Evolutionary conservation across 2,329 filamentous ascomycete genomes (phyloP).

Genomic region (Teratosphaeria nubilosa): DNA sequence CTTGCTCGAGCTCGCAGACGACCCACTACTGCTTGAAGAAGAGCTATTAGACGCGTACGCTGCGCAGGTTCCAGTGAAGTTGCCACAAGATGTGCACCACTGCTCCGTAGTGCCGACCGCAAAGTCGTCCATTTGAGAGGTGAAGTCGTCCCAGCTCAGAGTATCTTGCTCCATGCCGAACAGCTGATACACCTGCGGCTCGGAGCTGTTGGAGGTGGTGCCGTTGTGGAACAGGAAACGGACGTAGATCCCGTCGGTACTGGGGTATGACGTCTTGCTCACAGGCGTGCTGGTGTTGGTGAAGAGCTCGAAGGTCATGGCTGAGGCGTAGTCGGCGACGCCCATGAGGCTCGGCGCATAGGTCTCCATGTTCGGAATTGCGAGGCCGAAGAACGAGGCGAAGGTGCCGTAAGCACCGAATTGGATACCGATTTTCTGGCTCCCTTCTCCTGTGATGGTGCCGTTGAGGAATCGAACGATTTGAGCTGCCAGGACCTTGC

Average conservation of each 20-base stretch:
- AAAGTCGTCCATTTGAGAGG: slow-evolving; percentile 52
- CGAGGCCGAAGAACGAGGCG: slow-evolving; percentile 51
- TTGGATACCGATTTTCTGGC: slow-evolving; percentile 40
- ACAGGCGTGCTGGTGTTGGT: slow-evolving; percentile 39
- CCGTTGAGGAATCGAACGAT: slow-evolving; percentile 35
- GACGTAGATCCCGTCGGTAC: slow-evolving; percentile 42
- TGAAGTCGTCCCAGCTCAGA: slow-evolving; percentile 62
- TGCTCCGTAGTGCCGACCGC: slow-evolving; percentile 52
- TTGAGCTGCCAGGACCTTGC: slow-evolving; percentile 39
- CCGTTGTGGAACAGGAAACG: slow-evolving; percentile 56
- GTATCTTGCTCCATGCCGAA: slow-evolving; percentile 47
- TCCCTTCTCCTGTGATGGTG: slow-evolving; percentile 29
- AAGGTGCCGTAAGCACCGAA: slow-evolving; percentile 55
- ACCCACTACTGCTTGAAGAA: slow-evolving; percentile 12
- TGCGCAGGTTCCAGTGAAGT: slow-evolving; percentile 57
- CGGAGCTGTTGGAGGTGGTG: slow-evolving; percentile 36
- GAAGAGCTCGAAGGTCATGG: slow-evolving; percentile 67
- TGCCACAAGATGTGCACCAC: slow-evolving; percentile 72
- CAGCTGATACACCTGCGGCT: slow-evolving; percentile 47
- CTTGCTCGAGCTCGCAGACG: slow-evolving; percentile 12
- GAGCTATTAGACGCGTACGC: slow-evolving; percentile 27
- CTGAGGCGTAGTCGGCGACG: slow-evolving; percentile 73
- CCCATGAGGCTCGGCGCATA: slow-evolving; percentile 57
- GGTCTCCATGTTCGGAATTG: slow-evolving; percentile 32
- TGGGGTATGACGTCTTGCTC: slow-evolving; percentile 27